Percentiles rank a stretch among this genome's conserved stretches.
phyloP scores from a whole-genome alignment of 495 filamentous ascomycete species.

The Penicillium soppii region DNA sequence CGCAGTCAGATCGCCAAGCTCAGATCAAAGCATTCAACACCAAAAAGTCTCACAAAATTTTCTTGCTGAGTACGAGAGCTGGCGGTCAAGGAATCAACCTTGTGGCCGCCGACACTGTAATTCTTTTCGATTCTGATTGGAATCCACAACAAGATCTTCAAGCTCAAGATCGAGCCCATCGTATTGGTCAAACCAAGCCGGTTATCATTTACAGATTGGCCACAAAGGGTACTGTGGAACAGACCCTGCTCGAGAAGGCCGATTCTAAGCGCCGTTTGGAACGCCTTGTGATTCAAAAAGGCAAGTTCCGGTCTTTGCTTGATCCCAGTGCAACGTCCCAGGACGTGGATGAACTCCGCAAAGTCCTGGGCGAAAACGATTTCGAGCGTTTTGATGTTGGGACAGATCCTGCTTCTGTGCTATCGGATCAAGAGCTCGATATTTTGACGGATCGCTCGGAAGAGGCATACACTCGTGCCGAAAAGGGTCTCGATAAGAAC shows the following conservation, averaged over 20 bases:
- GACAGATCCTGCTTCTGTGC: constrained; percentile 51
- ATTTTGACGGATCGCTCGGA: constrained; percentile 81
- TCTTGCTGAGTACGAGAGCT: constrained; percentile 85
- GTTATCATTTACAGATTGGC: constrained; percentile 96
- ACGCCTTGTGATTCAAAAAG: constrained; percentile 94
- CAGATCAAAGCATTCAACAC: constrained; percentile 88
- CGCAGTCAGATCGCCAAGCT: constrained; percentile 72
- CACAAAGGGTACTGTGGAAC: constrained; percentile 89
- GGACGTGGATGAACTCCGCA: constrained; percentile 47
- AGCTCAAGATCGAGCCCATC: constrained; percentile 90
- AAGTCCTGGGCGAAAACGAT: constrained; percentile 49
- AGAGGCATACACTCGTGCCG: constrained; percentile 79
- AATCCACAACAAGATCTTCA: constrained; percentile 97
- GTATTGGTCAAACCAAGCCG: constrained; percentile 88
- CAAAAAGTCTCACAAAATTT: constrained; percentile 67
- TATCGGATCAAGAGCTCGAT: constrained; percentile 75
- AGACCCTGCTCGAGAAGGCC: constrained; percentile 81
- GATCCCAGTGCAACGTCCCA: constrained; percentile 30
- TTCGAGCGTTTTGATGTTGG: constrained; percentile 60
- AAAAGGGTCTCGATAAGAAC: constrained; percentile 60
- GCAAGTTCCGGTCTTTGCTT: constrained; percentile 61
- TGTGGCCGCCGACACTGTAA: constrained; percentile 68
- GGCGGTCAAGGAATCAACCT: constrained; percentile 95
- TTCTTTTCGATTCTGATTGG: constrained; percentile 85
- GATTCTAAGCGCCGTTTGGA: constrained; percentile 93